Evolutionary conservation across 1,139 yeast genomes (phyloP), one percentile per base, ranked within the genome.

Genomic region (Suhomyces taliae): DNA sequence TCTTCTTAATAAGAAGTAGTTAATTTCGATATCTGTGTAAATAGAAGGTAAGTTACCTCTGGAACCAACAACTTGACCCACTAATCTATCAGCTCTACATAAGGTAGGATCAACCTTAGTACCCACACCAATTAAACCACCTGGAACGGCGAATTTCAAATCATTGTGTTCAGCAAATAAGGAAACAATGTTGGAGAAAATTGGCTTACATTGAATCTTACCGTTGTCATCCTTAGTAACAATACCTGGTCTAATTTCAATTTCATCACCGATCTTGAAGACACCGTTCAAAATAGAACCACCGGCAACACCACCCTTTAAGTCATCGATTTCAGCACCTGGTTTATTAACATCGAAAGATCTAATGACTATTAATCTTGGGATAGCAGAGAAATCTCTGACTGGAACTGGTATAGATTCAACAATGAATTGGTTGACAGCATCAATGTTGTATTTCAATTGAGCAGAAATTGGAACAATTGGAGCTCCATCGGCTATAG

Each of bases 241-340:
- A 59, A 93, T 90, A 79, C 99, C 99, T 45, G 99, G 99, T 70
- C 99, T 83, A 64, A 95, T 91, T 76, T 95, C 99, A 65, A 95
- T 93, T 76, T 95, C 99, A 66, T 95, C 99, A 52, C 97, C 98
- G 55, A 95, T 79, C 67, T 89, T 87, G 78, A 95, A 88, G 46
- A 95, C 99, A 81, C 99, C 99, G 51, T 85, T 90, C 65, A 93
- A 80, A 61, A 95, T 93, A 47, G 97, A 90, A 59, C 99, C 99
- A 78, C 99, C 99, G 41, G 99, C 99, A 66, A 95, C 99, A 82
- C 99, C 99, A 63, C 99, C 99, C 76, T 91, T 91, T 67, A 95
- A 81, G 62, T 93, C 99, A 57, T 88, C 95, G 59, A 95, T 89
- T 70, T 91, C 98, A 38, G 97, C 86, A 76, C 99, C 99, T 51